phyloP scores from a whole-genome alignment of 495 filamentous ascomycete species.

The Geopyxis carbonaria region DNA sequence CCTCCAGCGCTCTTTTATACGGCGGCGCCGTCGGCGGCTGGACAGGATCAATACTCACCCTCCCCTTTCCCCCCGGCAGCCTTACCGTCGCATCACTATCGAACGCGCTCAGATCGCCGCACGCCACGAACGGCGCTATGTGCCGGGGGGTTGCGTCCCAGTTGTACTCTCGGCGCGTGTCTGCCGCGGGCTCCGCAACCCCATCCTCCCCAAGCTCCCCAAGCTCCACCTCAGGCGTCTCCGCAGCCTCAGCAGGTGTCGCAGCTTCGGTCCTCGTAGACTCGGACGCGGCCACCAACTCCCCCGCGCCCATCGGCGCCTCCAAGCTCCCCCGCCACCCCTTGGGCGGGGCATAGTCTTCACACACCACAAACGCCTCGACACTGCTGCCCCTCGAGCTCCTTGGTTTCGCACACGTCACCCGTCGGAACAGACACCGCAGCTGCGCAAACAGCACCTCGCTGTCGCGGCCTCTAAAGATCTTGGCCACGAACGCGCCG shows the following conservation, averaged over 20 bases:
- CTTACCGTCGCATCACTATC: conserved; percentile 89
- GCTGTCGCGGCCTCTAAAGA: conserved; percentile 85
- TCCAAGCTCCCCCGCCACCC: conserved; percentile 51
- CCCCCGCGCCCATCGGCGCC: conserved; percentile 36
- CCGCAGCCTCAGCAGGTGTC: conserved; percentile 96
- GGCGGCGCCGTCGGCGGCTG: conserved; percentile 92
- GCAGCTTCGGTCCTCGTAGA: too few species aligned
- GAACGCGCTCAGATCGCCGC: conserved; percentile 84
- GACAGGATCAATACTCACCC: conserved; percentile 75
- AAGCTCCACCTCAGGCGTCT: conserved; percentile 54
- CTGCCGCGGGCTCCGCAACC: too few species aligned
- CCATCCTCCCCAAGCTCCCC: too few species aligned
- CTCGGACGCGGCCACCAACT: conserved; percentile 26
- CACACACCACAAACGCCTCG: conserved; percentile 90
- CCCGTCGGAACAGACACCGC: conserved; percentile 70
- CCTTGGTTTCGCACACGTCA: conserved; percentile 80
- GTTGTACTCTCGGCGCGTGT: too few species aligned
- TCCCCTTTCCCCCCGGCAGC: conserved; percentile 47
- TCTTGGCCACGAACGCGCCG: conserved; percentile 93
- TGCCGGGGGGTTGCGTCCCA: too few species aligned
- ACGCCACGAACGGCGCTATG: conserved; percentile 89
- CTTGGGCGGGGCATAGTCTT: conserved; percentile 54
- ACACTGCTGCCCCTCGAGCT: conserved; percentile 86
- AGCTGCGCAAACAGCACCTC: conserved; percentile 85
- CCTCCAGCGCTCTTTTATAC: conserved; percentile 76